These are phyloP conservation scores for Aureobasidium sp. DNA, from an alignment of 2,329 filamentous ascomycete genomes.

Conservation along the genomic window DNA sequence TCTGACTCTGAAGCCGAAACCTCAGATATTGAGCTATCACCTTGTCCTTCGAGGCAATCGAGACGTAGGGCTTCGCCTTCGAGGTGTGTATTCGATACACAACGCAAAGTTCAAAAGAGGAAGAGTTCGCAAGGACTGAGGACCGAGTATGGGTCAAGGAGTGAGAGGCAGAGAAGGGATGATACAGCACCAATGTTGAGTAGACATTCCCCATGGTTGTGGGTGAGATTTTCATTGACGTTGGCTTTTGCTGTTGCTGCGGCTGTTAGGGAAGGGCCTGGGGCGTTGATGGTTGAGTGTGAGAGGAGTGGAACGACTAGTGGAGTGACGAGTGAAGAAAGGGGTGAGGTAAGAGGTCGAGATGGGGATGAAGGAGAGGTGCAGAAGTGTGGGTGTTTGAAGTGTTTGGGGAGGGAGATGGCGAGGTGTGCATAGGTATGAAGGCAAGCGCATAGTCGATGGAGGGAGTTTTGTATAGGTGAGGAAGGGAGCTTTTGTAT, in stretches of 20 bases:
- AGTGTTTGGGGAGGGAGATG: not conserved
- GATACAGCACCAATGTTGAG: conserved; percentile 6
- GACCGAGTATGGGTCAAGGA: too few relatives aligned
- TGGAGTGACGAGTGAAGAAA: not conserved
- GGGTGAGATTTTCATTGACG: conserved; percentile 54
- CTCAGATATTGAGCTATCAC: not conserved
- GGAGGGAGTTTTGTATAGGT: not conserved
- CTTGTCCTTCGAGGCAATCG: not conserved
- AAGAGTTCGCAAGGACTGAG: not conserved
- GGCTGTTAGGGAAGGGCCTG: conserved; percentile 52
- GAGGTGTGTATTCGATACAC: not conserved
- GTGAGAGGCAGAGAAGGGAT: not conserved
- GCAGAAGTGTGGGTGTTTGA: not conserved
- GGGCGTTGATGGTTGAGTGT: conserved; percentile 31
- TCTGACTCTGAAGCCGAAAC: not conserved
- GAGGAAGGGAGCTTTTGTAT: too few relatives aligned
- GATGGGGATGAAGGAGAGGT: too few relatives aligned
- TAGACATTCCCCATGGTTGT: conserved; percentile 42
- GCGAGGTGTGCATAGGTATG: not conserved
- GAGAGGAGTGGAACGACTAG: not conserved
- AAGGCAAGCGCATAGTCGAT: too few relatives aligned
- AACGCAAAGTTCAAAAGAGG: not conserved
- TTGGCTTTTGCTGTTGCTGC: conserved; percentile 54
- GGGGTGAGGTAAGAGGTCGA: too few relatives aligned
- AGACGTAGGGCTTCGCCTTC: not conserved